Percentiles rank a stretch among this genome's conserved stretches.
Evolutionary conservation across 2,329 filamentous ascomycete species (phyloP).

Genomic region (Trematosphaeria pertusa): DNA sequence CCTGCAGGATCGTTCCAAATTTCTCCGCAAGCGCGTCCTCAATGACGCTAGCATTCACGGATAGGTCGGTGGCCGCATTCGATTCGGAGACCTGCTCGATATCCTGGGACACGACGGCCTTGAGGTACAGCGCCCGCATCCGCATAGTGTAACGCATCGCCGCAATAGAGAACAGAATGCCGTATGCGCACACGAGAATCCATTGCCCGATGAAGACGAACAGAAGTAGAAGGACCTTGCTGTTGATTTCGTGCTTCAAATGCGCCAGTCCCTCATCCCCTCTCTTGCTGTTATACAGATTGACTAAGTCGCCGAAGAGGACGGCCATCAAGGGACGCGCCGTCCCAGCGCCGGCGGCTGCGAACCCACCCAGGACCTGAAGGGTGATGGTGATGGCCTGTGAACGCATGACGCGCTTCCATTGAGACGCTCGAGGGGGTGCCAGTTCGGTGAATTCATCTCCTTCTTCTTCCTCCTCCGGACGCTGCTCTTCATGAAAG

Average conservation of each 20-base stretch:
- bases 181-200: not conserved
- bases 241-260: not conserved
- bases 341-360: conserved; percentile 4
- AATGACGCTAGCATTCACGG: conserved; percentile 58
- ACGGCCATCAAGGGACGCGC: conserved; percentile 5
- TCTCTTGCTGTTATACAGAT: conserved; percentile 3
- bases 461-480: not conserved
- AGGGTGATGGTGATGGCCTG: conserved; percentile 1
- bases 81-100: conserved; percentile 47
- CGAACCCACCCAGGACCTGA: conserved; percentile 2
- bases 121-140: conserved; percentile 5
- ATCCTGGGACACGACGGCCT: conserved; percentile 26
- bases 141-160: conserved; percentile 1
- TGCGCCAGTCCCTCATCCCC: not conserved
- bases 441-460: conserved; percentile 8
- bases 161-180: not conserved
- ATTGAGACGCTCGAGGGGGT: conserved; percentile 2
- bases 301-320: not conserved
- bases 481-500: not conserved
- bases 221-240: not conserved
- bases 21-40: not conserved
- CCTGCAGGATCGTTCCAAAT: not conserved
- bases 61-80: not conserved
- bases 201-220: conserved; percentile 3
- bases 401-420: conserved; percentile 5